A percentile compares a stretch with the other conserved stretches of the same genome.
These are phyloP conservation scores for Trypanosoma avium DNA, from an alignment of 208 protist genomes.

Conservation along the genomic window DNA sequence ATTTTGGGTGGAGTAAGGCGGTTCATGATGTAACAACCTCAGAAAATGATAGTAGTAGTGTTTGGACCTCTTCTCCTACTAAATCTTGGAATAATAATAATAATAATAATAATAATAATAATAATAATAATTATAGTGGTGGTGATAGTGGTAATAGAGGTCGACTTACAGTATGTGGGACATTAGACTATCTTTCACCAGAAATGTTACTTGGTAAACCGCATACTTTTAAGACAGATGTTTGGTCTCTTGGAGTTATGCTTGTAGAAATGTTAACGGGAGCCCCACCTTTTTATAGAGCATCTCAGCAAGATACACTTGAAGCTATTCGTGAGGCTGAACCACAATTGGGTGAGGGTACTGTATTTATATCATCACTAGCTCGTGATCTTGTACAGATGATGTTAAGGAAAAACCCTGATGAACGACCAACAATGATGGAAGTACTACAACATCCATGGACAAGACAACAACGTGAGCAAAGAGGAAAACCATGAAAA, in stretches of 20 bases:
- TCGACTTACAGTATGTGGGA: slow-evolving; percentile 93
- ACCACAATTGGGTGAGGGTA: slow-evolving; percentile 33
- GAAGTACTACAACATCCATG: slow-evolving; percentile 73
- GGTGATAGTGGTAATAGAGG: slow-evolving; percentile 1
- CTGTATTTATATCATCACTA: slow-evolving; percentile 19
- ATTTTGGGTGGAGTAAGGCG: slow-evolving; percentile 97
- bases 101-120: slow-evolving; percentile 11
- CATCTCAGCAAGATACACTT: slow-evolving; percentile 51
- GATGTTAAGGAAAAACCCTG: slow-evolving; percentile 69
- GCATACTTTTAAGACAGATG: slow-evolving; percentile 72
- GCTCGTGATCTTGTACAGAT: slow-evolving; percentile 36
- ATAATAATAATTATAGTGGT: neutral
- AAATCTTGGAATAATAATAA: slow-evolving; percentile 3
- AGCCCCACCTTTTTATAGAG: slow-evolving; percentile 66
- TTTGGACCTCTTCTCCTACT: neutral
- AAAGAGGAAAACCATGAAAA: neutral
- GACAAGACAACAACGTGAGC: slow-evolving; percentile 34
- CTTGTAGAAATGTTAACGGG: slow-evolving; percentile 84
- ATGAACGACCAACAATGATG: slow-evolving; percentile 46
- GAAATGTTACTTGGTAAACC: slow-evolving; percentile 92
- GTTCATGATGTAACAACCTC: slow-evolving; percentile 7
- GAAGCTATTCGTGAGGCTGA: slow-evolving; percentile 45
- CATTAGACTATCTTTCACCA: slow-evolving; percentile 98
- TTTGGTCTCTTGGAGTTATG: slow-evolving; percentile 90
- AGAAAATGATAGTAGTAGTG: neutral